These are phyloP conservation scores for Syzygium jambos DNA, from an alignment of 345 rosid species.

Conservation along the genomic window DNA sequence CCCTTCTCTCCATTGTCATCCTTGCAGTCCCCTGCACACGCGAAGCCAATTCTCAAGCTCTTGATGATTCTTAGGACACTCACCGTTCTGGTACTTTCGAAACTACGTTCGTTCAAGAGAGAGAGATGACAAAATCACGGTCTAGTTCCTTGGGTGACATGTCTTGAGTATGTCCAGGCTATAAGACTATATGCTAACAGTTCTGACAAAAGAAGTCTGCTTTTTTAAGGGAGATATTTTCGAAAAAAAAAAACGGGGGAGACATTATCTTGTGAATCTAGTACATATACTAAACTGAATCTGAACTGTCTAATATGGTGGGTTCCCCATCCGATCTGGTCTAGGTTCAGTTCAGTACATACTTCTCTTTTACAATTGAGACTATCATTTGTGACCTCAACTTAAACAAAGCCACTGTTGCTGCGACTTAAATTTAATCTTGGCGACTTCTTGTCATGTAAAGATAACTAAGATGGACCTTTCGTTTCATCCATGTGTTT, in stretches of 20 bases:
- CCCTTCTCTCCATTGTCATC: constrained; percentile 53
- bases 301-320: not conserved
- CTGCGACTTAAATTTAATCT: not conserved
- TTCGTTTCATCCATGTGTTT: not conserved
- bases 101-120: not conserved
- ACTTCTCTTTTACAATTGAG: not conserved
- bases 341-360: not conserved
- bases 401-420: not conserved
- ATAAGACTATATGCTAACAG: not conserved
- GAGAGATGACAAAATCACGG: not conserved
- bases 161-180: not conserved
- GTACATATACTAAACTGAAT: not conserved
- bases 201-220: not conserved
- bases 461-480: not conserved
- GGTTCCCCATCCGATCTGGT: not conserved
- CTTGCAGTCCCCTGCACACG: constrained; percentile 67
- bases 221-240: not conserved
- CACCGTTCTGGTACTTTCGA: not conserved
- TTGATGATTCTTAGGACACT: not conserved
- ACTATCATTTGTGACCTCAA: not conserved
- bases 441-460: not conserved
- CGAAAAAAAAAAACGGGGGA: too few species aligned
- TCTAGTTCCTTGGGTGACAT: not conserved
- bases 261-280: not conserved
- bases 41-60: not conserved